Evolutionary conservation across 257 asterid species (phyloP).

Genomic region (Capsicum baccatum): DNA sequence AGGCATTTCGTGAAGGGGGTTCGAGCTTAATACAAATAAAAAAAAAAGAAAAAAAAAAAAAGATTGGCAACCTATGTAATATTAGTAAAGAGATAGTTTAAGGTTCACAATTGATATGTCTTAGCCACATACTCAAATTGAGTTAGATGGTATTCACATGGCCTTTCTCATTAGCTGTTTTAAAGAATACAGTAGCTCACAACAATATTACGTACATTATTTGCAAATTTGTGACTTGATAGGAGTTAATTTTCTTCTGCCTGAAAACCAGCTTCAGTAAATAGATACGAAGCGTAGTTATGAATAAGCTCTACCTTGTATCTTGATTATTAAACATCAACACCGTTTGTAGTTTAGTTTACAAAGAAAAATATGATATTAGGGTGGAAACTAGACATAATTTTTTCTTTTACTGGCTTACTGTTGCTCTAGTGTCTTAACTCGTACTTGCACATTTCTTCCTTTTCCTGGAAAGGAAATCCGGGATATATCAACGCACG

Average conservation of each 20-base stretch:
- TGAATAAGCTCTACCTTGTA: not conserved
- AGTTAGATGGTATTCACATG: not conserved
- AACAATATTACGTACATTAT: constrained; percentile 10
- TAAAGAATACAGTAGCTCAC: too few species aligned
- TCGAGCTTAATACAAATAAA: too few species aligned
- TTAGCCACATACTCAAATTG: not conserved
- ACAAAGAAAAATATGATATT: not conserved
- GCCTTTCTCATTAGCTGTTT: constrained; percentile 7
- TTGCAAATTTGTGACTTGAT: constrained; percentile 2
- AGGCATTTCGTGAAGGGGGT: too few species aligned
- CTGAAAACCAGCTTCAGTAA: not conserved
- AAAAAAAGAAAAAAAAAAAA: too few species aligned
- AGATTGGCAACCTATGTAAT: too few species aligned
- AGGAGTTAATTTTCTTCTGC: constrained; percentile 5
- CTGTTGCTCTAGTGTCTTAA: not conserved
- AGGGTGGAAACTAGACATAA: not conserved
- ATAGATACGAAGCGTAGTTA: not conserved
- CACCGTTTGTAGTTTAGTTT: not conserved
- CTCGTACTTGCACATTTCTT: not conserved
- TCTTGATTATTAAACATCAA: not conserved
- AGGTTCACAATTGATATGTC: not conserved
- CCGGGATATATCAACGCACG: not conserved
- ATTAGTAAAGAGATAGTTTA: not conserved
- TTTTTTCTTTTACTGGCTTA: not conserved
- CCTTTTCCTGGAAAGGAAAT: not conserved